phyloP scores from a whole-genome alignment of 495 filamentous ascomycete species.

The Aspergillus asperescens region DNA sequence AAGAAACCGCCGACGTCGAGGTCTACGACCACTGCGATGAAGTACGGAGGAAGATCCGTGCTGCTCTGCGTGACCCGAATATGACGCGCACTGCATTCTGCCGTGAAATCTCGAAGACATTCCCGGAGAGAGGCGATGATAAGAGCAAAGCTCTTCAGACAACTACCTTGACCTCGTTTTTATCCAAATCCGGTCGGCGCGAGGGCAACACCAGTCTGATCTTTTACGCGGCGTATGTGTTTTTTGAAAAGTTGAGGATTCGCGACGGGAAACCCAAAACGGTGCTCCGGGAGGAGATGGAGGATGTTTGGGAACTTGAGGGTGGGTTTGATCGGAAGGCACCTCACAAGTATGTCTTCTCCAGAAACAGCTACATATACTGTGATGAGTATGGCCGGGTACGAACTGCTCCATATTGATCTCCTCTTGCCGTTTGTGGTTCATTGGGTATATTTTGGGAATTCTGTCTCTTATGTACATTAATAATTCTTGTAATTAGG shows the following conservation, averaged over 20 bases:
- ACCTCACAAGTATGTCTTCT: background rate
- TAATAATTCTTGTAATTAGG: too few relatives aligned
- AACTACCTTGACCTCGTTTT: conserved; percentile 4
- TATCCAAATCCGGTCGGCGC: conserved; percentile 1
- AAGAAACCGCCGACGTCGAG: background rate
- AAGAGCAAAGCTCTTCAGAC: too few relatives aligned
- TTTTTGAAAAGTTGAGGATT: conserved; percentile 59
- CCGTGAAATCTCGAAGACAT: conserved; percentile 11
- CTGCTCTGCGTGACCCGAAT: background rate
- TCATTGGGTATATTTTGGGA: too few relatives aligned
- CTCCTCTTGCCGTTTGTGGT: too few relatives aligned
- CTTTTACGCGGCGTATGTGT: conserved; percentile 23
- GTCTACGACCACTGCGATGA: conserved; percentile 17
- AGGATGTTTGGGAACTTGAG: conserved; percentile 31
- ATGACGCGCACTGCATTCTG: conserved; percentile 11
- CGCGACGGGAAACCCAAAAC: conserved; percentile 51
- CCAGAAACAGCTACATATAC: background rate
- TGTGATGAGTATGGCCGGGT: conserved; percentile 14
- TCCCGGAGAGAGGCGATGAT: background rate
- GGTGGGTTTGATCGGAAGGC: conserved; percentile 11
- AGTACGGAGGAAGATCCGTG: conserved; percentile 16
- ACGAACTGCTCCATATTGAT: too few relatives aligned
- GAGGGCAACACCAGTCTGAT: conserved; percentile 3
- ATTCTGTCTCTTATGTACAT: too few relatives aligned
- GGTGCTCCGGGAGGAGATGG: conserved; percentile 48